Conservation (phyloP, 805 yeast genomes). For the Vanderwaltozyma tropicalis region DNA sequence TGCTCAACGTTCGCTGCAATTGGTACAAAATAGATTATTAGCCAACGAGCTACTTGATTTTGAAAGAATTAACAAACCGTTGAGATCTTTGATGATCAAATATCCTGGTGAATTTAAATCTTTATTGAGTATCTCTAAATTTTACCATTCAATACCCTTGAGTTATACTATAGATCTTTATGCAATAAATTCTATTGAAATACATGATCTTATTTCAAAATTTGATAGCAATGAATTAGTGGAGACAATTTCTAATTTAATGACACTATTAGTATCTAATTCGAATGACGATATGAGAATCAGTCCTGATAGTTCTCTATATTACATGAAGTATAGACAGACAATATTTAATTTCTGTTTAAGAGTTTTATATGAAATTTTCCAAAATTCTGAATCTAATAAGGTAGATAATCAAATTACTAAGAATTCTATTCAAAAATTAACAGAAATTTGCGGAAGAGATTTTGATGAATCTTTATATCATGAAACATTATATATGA, state of each 20-base stretch:
- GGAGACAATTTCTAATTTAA: constrained; percentile 10
- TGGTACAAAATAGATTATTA: constrained; percentile 12
- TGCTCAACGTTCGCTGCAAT: constrained; percentile 9
- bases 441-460: constrained; percentile 21
- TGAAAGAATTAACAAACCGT: not conserved
- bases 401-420: constrained; percentile 1
- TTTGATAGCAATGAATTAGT: constrained; percentile 7
- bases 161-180: constrained; percentile 23
- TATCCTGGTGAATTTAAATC: constrained; percentile 25
- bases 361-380: constrained; percentile 5
- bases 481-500: constrained; percentile 11
- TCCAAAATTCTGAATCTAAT: not conserved
- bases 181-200: constrained; percentile 21
- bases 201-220: constrained; percentile 9
- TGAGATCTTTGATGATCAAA: constrained; percentile 17
- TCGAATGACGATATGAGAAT: constrained; percentile 5
- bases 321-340: constrained; percentile 23
- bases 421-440: constrained; percentile 3
- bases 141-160: constrained; percentile 23
- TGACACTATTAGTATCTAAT: constrained; percentile 19
- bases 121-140: constrained; percentile 17
- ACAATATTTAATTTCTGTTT: constrained; percentile 21
- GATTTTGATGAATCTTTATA: constrained; percentile 20
- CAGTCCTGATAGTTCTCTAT: constrained; percentile 12
- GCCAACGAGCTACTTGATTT: not conserved